Evolutionary conservation across 2,329 filamentous ascomycete species (phyloP).

Genomic region (Aspergillus flavus): DNA sequence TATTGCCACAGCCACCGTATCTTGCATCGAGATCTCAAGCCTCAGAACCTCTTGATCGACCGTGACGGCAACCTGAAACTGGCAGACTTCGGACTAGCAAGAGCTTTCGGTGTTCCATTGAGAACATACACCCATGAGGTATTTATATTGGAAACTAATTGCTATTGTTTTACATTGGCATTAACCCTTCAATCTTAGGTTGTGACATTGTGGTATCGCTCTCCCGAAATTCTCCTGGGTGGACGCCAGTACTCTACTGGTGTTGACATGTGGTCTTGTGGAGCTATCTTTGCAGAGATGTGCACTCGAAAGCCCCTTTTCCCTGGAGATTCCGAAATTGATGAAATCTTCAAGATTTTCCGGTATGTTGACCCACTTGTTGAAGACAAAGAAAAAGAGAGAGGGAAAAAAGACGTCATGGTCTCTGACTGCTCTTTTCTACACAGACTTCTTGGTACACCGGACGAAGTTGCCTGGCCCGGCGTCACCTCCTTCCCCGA

Average conservation of each 20-base stretch:
- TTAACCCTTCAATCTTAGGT: constrained; percentile 54
- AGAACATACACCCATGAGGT: constrained; percentile 91
- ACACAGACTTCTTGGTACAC: constrained; percentile 74
- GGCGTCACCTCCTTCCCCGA: constrained; percentile 94
- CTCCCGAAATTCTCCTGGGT: constrained; percentile 86
- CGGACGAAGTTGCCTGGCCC: constrained; percentile 79
- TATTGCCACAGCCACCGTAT: constrained; percentile 90
- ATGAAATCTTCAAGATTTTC: constrained; percentile 95
- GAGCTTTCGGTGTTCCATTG: constrained; percentile 87
- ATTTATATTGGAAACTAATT: constrained; percentile 14
- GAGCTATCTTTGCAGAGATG: constrained; percentile 96
- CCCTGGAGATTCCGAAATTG: constrained; percentile 89
- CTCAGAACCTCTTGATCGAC: constrained; percentile 86
- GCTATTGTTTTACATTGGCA: not conserved
- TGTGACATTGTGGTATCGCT: constrained; percentile 90
- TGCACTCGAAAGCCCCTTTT: constrained; percentile 91
- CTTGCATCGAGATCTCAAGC: constrained; percentile 85
- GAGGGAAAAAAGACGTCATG: not conserved
- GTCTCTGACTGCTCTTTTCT: constrained; percentile 24
- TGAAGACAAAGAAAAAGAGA: not conserved
- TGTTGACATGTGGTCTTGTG: constrained; percentile 94
- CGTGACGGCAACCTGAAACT: constrained; percentile 86
- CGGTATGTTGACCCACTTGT: constrained; percentile 55
- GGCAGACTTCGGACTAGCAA: constrained; percentile 85
- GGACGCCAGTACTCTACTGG: constrained; percentile 91